Evolutionary conservation across 1,284 basidiomycete species (phyloP), one percentile per base, ranked within the genome.

Genomic region (Xerocomus minutiporus): DNA sequence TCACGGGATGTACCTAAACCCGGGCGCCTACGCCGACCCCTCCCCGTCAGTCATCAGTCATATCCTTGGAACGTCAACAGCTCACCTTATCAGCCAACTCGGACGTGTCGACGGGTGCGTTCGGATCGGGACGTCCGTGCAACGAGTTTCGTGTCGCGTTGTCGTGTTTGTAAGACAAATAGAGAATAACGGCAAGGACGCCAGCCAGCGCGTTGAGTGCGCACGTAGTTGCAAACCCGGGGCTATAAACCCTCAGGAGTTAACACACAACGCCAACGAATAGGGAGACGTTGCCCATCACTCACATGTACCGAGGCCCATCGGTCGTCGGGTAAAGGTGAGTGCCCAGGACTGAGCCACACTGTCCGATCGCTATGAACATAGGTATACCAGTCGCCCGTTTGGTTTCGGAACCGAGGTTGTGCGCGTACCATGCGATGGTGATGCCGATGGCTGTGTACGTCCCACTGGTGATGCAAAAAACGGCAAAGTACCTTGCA

Each of bases 291-390:
- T 4, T 15, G n/a, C 8, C 5, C 13, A 23, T 7, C 43, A 66
- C 72, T 57, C 63, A 86, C 84, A 78, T 78, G 59, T 89, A 89
- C 45, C 70, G 69, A 1, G 87, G 86, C 0, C 79, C 79, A 46
- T 89, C 80, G 0, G 74, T 75, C 8, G 76, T 69, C 0, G 85
- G 86, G 65, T 80, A 88, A 6, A 89, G 66, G 57, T 89, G 85
- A 0, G 85, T 79, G 15, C 86, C 86, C 31, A 89, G 73, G 36
- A 89, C 69, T 55, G 84, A 86, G 23, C 86, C 86, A 53, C 84
- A 82, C 63, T 89, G 86, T 1, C 86, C 86, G 41, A 89, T 88
- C 3, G 84, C 81, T 83, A 87, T 87, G 65, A 87, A 88, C 68
- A 86, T 76, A 2, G 87, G 86, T 31, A 87, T 84, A 0, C 87